Base-by-base conservation (phyloP, 1,284 basidiomycete genomes). In the Rhodotorula sp. region DNA sequence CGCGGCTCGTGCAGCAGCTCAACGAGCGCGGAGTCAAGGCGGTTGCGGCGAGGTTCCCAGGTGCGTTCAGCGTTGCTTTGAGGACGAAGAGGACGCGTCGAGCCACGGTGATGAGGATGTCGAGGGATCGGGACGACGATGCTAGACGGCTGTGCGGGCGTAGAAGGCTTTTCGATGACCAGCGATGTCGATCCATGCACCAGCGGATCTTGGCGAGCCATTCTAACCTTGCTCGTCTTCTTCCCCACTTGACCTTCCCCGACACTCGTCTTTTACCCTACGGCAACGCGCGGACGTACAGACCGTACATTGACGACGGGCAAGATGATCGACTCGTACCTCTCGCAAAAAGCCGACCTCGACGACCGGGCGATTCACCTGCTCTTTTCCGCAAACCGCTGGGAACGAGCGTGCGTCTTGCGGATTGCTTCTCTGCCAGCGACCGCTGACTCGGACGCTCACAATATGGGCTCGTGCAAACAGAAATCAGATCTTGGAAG, bases 381-480 rank as follows among this genome's bases (percentile, higher is more conserved):
- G 1, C 87, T 99, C 67, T 99, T 99, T 84, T 90, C 92, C 61
- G 96, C 95, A 1, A 99, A 99, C 81, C 88, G 96, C 34, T 99
- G 97, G 96, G 96, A 99, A 81, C 86, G 90, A 75, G 89, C 89
- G 91, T 95, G 76, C 80, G 88, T 86, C n/a, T 60, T 34, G 34
- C 34, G 34, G 34, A 34, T 74, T 42, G 45, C 55, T 25, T 7
- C 49, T 62, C 50, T 19, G 34, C 34, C 25, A n/a, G n/a, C 52
- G 34, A 34, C 34, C 34, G 34, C 34, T 34, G 34, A 34, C 34
- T 34, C 34, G 34, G 5, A 34, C 34, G 34, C 34, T 34, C 34
- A 34, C 34, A 34, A 34, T 5, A n/a, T 34, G 34, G 34, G 5
- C 34, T 34, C 34, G 34, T 34, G 34, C 34, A 34, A n/a, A 4